phyloP scores from a whole-genome alignment of 169 alveolate genomes.

The Besnoitia besnoiti region DNA sequence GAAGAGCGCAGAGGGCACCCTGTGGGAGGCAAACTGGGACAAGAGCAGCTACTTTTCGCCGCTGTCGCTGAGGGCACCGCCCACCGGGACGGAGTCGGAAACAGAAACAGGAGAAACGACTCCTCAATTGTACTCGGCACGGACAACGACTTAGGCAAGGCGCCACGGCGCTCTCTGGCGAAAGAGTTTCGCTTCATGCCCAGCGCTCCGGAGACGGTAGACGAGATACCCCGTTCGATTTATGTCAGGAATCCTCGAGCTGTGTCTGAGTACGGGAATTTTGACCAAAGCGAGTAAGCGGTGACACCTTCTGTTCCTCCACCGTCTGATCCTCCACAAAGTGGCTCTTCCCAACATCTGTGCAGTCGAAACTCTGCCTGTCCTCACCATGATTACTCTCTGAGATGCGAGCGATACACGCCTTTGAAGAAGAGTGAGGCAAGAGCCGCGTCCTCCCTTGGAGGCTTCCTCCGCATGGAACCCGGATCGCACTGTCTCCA shows the following conservation, averaged over 20 bases:
- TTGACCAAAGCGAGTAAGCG: slow-evolving; percentile 33
- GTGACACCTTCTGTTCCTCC: background rate
- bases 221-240: background rate
- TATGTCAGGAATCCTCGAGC: background rate
- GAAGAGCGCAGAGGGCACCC: slow-evolving; percentile 43
- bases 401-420: no score
- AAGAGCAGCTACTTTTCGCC: slow-evolving; percentile 19
- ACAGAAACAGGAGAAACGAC: slow-evolving; percentile 8
- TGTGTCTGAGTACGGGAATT: background rate
- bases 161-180: background rate
- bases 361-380: no score
- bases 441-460: no score
- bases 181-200: slow-evolving; percentile 5
- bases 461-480: no score
- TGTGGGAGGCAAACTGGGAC: background rate
- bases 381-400: no score
- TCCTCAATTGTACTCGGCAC: slow-evolving; percentile 26
- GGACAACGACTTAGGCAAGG: background rate
- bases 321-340: no score
- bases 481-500: no score
- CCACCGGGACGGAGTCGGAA: background rate
- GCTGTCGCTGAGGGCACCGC: background rate
- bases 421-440: no score
- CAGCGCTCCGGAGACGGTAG: background rate
- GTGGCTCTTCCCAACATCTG: no score